These are phyloP conservation scores for Sporothrix luriei DNA, from an alignment of 2,329 filamentous ascomycete species.

Conservation along the genomic window DNA sequence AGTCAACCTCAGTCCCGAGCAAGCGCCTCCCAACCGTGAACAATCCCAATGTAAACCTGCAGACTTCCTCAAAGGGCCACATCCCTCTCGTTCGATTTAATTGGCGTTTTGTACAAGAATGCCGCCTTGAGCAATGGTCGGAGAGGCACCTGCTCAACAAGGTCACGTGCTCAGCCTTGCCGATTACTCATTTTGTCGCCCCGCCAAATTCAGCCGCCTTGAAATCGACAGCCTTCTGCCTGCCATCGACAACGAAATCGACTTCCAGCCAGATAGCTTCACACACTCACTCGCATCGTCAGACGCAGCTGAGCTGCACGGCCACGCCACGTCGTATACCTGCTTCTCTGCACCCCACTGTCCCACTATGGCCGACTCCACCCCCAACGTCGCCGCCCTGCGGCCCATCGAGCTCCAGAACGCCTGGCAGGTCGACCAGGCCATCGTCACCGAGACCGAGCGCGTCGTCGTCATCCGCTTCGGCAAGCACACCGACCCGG, in stretches of 20 bases:
- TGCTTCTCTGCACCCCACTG: no score
- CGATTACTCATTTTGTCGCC: conserved; percentile 1
- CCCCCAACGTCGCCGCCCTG: conserved; percentile 11
- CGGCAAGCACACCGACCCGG: conserved; percentile 80
- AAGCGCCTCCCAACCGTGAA: no score
- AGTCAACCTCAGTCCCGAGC: no score
- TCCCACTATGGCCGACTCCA: background rate
- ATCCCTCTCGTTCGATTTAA: no score
- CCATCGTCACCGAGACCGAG: conserved; percentile 86
- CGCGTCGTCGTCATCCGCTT: conserved; percentile 92
- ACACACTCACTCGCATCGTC: background rate
- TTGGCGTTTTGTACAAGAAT: no score
- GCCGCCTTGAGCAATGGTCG: no score
- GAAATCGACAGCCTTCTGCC: background rate
- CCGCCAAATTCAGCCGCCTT: background rate
- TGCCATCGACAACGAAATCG: background rate
- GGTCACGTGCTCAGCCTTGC: background rate
- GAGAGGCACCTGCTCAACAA: background rate
- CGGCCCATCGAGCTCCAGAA: conserved; percentile 59
- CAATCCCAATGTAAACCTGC: no score
- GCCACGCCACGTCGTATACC: no score
- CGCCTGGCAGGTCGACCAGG: conserved; percentile 98
- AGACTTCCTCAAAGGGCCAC: no score
- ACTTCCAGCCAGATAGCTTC: background rate
- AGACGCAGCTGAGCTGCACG: no score